Conservation (phyloP, 2,329 filamentous ascomycete genomes). For the Stachybotrys chlorohalonatus region DNA sequence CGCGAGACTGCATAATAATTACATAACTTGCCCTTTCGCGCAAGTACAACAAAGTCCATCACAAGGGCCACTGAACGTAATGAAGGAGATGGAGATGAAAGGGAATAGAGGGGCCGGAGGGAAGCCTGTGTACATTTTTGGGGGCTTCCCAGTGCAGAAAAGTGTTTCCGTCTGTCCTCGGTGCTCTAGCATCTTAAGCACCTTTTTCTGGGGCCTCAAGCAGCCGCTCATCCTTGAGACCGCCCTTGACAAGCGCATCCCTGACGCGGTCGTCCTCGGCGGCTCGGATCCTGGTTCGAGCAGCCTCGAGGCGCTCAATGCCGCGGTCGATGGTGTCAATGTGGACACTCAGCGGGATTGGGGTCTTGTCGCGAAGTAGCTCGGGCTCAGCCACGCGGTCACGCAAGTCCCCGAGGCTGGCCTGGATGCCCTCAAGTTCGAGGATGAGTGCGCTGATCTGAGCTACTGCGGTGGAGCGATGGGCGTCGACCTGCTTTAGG, state of each 20-base stretch:
- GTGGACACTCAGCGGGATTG: constrained; percentile 61
- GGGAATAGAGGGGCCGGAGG: too few species aligned
- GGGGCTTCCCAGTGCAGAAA: too few species aligned
- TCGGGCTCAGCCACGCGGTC: constrained; percentile 62
- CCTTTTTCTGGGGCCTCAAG: background rate
- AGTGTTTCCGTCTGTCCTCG: too few species aligned
- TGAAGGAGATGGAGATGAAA: too few species aligned
- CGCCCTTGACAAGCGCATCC: constrained; percentile 39
- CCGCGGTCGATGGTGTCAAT: constrained; percentile 66
- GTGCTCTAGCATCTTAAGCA: background rate
- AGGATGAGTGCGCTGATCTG: constrained; percentile 64
- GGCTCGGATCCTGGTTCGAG: constrained; percentile 48
- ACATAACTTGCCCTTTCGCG: too few species aligned
- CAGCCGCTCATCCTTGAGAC: constrained; percentile 4
- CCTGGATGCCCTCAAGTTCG: constrained; percentile 65
- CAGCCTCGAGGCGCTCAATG: constrained; percentile 60
- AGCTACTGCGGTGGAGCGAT: constrained; percentile 55
- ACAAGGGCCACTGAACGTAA: too few species aligned
- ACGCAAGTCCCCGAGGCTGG: constrained; percentile 60
- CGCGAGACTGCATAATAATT: too few species aligned
- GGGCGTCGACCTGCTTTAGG: constrained; percentile 54
- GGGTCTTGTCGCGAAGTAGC: constrained; percentile 36
- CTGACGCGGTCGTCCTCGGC: constrained; percentile 50
- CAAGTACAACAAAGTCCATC: too few species aligned
- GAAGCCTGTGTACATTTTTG: too few species aligned